Evolutionary conservation across 805 yeast genomes (phyloP), one percentile per base, ranked within the genome.

Genomic region (Ogataea methanolica): DNA sequence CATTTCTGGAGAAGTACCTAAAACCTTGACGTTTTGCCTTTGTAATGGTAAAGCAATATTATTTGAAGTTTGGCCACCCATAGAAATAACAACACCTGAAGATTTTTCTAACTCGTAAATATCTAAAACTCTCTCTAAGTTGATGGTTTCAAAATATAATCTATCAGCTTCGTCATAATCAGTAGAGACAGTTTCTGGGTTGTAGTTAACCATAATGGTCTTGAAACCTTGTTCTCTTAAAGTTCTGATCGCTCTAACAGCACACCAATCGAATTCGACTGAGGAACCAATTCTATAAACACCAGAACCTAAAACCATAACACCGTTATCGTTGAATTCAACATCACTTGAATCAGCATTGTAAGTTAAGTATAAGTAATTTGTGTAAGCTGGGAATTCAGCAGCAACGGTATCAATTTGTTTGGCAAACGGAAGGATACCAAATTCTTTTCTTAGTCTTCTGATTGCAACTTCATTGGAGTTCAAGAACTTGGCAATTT

Each of bases 211-310:
- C 97, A 94, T 94, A 64, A 94, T 85, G 38, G 98, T 92, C 75
- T 90, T 92, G 64, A 79, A 75, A 49, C 91, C 89, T 66, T 82
- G 79, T 57, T 85, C 85, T 61, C 99, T 82, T 65, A 92, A 76
- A 37, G 98, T 89, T 72, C 98, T 83, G 54, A 90, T 94, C 41
- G 98, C 94, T 55, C 96, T 81, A 49, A 92, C 99, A 41, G 98
- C 98, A 82, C 99, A 92, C 97, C 98, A 92, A 73, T 92, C 99
- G 66, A 92, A 92, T 72, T 92, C 99, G 52, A 92, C 99, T 31
- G 98, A 92, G 6, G 98, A 94, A 61, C 99, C 99, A 66, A 92
- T 92, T 74, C 99, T 83, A 79, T 92, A 92, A 40, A 94, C 99
- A 78, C 99, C 99, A 5, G 97, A 90, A 56, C 98, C 98, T 50